Base-by-base conservation (phyloP, 2,329 filamentous ascomycete genomes). In the Fusarium sp. region DNA sequence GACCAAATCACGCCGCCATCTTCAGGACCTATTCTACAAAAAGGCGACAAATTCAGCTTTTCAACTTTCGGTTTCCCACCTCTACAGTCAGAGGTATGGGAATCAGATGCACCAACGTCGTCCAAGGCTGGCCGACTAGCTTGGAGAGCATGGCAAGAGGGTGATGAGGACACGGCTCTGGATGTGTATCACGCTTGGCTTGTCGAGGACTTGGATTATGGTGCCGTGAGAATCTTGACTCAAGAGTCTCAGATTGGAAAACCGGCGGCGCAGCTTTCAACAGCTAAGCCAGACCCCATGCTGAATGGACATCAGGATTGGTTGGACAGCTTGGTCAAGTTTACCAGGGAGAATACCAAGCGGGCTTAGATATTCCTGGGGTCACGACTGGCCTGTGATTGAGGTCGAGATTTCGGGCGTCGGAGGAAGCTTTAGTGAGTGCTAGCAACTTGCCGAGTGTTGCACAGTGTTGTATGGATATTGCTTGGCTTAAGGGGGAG, bases 241-340 rank as follows among this genome's bases (percentile, higher is more conserved):
- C 80, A 81, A 65, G 80, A 81, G 61, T 78, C 77, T 37, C 80
- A 81, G 56, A 75, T 80, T 43, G 79, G 79, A 13, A 73, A 77
- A 50, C 74, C 75, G 1, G 77, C 75, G 16, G 67, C 54, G 13
- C 48, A 76, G 37, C 39, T 78, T 61, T 65, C 78, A 5, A 67
- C 54, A 3, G 65, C 37, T 4, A 80, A 73, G 66, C 78, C 77
- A 0, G 80, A 80, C 58, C 71, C 68, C 22, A 80, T 80, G 76
- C 41, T 81, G 33, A 68, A 77, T 16, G 79, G 77, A 7, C 79
- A 81, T 48, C 80, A 81, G 68, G 72, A 79, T 62, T 81, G 79
- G 80, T 54, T 81, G 39, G 75, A 80, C 27, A 77, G 77, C 4
- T 61, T 81, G 65, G 67, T 72, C 11, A 74, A 61, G 20, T 60